Evolutionary conservation across 345 rosid species (phyloP).

Genomic region (Firmiana major): DNA sequence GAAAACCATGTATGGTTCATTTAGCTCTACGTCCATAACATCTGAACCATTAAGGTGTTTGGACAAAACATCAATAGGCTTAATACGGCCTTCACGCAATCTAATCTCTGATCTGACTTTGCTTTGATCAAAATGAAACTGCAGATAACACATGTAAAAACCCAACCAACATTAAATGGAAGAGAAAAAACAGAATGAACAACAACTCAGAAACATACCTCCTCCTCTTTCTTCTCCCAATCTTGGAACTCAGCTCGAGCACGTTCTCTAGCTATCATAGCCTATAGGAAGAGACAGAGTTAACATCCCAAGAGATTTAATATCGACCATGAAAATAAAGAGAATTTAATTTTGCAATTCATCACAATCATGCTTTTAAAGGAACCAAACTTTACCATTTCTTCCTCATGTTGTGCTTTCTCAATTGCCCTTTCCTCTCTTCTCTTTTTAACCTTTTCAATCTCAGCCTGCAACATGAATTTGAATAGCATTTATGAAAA

Average conservation of each 20-base stretch:
- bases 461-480: constrained; percentile 60
- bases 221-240: constrained; percentile 98
- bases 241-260: constrained; percentile 96
- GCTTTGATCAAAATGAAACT: constrained; percentile 99
- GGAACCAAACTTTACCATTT: constrained; percentile 52
- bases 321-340: neutral
- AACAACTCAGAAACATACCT: constrained; percentile 38
- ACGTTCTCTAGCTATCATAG: constrained; percentile 87
- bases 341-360: neutral
- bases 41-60: constrained; percentile 80
- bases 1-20: constrained; percentile 92
- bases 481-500: neutral
- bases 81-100: constrained; percentile 77
- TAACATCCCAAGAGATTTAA: neutral
- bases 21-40: constrained; percentile 70
- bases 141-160: constrained; percentile 28
- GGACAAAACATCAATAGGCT: constrained; percentile 82
- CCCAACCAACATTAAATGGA: constrained; percentile 7
- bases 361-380: constrained; percentile 6
- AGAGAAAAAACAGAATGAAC: neutral
- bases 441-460: constrained; percentile 92
- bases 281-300: constrained; percentile 39
- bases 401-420: constrained; percentile 92
- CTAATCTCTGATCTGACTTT: constrained; percentile 86
- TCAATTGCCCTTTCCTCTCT: constrained; percentile 93